Conservation (phyloP, 1,284 basidiomycete genomes). For the Leccinum angustisporum region DNA sequence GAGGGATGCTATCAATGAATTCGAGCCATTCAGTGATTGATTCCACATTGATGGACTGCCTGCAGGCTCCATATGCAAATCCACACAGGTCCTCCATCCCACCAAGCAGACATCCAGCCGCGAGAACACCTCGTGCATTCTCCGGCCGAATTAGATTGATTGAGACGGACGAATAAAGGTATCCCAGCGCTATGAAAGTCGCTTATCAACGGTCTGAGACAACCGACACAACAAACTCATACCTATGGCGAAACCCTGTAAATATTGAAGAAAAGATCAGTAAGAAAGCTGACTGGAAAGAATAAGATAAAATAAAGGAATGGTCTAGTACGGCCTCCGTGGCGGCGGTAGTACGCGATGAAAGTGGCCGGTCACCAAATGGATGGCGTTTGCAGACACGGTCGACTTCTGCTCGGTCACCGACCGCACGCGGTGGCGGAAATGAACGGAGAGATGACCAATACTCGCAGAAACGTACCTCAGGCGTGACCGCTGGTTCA, state of each 20-base stretch:
- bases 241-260: conserved; percentile 74
- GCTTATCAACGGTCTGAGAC: conserved; percentile 15
- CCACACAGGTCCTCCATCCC: conserved; percentile 81
- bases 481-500: conserved; percentile 77
- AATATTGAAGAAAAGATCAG: not conserved
- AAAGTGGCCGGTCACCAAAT: conserved; percentile 19
- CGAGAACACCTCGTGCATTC: conserved; percentile 81
- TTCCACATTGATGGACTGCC: conserved; percentile 69
- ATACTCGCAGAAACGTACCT: conserved; percentile 51
- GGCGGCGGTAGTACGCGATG: conserved; percentile 14
- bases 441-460: conserved; percentile 24
- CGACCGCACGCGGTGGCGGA: conserved; percentile 29
- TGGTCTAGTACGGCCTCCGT: conserved; percentile 22
- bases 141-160: conserved; percentile 64
- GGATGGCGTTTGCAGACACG: conserved; percentile 25
- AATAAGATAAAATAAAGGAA: not conserved
- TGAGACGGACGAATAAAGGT: conserved; percentile 74
- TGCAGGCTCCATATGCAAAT: conserved; percentile 76
- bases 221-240: conserved; percentile 14
- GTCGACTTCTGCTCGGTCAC: conserved; percentile 19
- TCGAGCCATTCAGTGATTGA: conserved; percentile 75
- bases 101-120: conserved; percentile 78
- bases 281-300: not conserved
- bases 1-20: conserved; percentile 64
- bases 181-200: conserved; percentile 59